Percentiles rank a stretch among this genome's conserved stretches.
Conservation (phyloP, 306 rosid species). For the Clitoria ternatea region DNA sequence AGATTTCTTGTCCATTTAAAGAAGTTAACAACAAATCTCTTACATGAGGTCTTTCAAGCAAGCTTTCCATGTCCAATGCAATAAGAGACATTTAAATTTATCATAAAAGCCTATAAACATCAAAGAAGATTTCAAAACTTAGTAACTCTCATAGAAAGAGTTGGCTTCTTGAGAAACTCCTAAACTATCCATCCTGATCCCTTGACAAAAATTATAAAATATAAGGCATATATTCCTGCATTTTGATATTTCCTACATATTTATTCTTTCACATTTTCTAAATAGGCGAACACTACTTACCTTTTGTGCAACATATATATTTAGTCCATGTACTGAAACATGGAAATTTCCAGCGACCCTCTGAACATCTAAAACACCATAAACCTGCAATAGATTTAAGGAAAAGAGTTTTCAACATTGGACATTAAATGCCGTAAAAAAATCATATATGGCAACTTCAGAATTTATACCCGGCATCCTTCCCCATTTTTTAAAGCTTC, state of each 20-base stretch:
- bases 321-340: constrained; percentile 84
- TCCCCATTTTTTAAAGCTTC: constrained; percentile 58
- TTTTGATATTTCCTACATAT: not conserved
- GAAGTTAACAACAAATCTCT: not conserved
- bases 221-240: not conserved
- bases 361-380: constrained; percentile 91
- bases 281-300: no score
- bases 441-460: constrained; percentile 2
- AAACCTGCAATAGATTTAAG: constrained; percentile 58
- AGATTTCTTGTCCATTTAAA: not conserved
- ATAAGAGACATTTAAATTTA: not conserved
- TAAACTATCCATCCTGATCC: not conserved
- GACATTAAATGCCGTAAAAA: not conserved
- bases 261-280: not conserved
- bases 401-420: not conserved
- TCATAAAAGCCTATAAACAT: not conserved
- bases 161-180: not conserved
- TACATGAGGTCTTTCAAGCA: not conserved
- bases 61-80: not conserved
- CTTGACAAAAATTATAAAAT: not conserved
- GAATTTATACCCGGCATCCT: constrained; percentile 82
- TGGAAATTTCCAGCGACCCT: constrained; percentile 97
- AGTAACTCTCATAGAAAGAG: not conserved
- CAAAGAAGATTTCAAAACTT: not conserved
- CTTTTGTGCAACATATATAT: constrained; percentile 91